These are phyloP conservation scores for Candida koratica DNA, from an alignment of 805 yeast genomes.

Conservation along the genomic window DNA sequence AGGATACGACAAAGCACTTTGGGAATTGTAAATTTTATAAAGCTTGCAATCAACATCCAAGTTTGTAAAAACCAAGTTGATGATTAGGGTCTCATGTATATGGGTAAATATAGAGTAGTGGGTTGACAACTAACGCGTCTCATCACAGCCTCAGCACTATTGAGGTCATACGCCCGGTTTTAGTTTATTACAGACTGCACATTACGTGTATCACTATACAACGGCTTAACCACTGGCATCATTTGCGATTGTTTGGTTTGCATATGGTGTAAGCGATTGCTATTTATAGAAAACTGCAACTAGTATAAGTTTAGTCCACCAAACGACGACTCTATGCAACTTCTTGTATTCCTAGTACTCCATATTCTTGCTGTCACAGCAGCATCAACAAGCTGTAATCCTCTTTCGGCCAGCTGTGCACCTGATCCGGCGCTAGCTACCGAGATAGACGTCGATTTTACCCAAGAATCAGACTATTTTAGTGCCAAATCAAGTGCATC, in stretches of 20 bases:
- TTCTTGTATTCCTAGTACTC: background rate
- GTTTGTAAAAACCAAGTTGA: too few relatives aligned
- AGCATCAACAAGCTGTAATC: conserved; percentile 22
- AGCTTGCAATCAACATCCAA: too few relatives aligned
- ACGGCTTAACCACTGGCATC: too few relatives aligned
- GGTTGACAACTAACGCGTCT: too few relatives aligned
- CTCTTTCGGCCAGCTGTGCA: conserved; percentile 22
- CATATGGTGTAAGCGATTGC: conserved; percentile 1
- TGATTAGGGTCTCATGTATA: too few relatives aligned
- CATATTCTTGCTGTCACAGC: conserved; percentile 7
- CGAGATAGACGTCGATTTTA: conserved; percentile 50
- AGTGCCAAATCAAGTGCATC: conserved; percentile 36
- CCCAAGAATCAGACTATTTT: conserved; percentile 42
- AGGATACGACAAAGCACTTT: conserved; percentile 33
- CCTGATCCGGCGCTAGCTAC: conserved; percentile 60
- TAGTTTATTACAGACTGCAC: too few relatives aligned
- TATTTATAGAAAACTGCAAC: conserved; percentile 11
- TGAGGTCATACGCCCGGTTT: too few relatives aligned
- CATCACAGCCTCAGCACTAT: too few relatives aligned
- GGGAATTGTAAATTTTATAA: conserved; percentile 21
- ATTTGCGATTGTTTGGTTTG: background rate
- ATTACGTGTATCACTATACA: too few relatives aligned
- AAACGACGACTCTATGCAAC: background rate
- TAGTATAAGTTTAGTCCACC: too few relatives aligned
- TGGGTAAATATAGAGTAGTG: too few relatives aligned